Conservation (phyloP, 2,329 filamentous ascomycete species). For the Calonectria montana region DNA sequence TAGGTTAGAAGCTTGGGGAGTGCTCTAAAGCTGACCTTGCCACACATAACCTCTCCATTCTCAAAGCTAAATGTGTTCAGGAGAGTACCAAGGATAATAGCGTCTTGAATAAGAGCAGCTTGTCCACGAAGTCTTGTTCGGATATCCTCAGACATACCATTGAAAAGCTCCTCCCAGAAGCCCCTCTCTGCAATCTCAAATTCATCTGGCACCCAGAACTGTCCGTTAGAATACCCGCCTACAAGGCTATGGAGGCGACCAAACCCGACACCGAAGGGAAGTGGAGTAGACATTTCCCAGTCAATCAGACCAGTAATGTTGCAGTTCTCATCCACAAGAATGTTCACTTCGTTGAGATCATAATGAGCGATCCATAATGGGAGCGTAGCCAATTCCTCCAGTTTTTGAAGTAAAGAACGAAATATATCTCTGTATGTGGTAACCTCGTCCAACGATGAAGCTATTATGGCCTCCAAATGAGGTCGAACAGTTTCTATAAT, state of each 20-base stretch:
- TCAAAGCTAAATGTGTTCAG: conserved; percentile 41
- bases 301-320: not conserved
- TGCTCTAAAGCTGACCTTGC: conserved; percentile 35
- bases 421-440: not conserved
- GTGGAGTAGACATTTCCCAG: not conserved
- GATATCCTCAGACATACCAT: conserved; percentile 38
- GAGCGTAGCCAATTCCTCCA: not conserved
- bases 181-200: conserved; percentile 41
- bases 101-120: conserved; percentile 45
- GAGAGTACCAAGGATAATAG: conserved; percentile 44
- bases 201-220: conserved; percentile 42
- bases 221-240: conserved; percentile 36
- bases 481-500: not conserved
- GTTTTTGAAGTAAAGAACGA: not conserved
- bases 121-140: conserved; percentile 45
- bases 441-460: not conserved
- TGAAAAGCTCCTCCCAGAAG: conserved; percentile 42
- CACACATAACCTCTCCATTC: conserved; percentile 37
- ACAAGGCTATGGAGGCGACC: conserved; percentile 40
- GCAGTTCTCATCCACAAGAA: not conserved
- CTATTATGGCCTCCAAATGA: not conserved
- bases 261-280: conserved; percentile 19
- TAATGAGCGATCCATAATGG: not conserved
- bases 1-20: conserved; percentile 45
- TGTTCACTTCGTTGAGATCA: not conserved